phyloP scores from a whole-genome alignment of 371 early-diverging fungal genomes.

The Smittium mucronatum region DNA sequence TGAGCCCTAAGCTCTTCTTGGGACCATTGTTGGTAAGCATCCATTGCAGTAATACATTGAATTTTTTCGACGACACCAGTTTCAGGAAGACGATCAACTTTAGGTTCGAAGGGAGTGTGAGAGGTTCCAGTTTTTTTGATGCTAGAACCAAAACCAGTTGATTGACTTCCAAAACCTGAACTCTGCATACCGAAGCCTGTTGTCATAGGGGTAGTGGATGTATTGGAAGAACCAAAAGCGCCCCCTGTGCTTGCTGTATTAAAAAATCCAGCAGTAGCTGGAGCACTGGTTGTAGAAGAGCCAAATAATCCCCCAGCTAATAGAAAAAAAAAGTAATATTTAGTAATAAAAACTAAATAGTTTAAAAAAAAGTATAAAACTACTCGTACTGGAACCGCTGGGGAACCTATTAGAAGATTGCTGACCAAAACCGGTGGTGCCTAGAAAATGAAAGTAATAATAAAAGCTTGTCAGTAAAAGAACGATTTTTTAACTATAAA shows the following conservation, averaged over 20 bases:
- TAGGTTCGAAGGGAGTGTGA: constrained; percentile 52
- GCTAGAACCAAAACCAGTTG: constrained; percentile 10
- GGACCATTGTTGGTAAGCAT: constrained; percentile 68
- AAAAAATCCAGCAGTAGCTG: not conserved
- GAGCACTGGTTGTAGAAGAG: not conserved
- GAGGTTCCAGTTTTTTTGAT: constrained; percentile 48
- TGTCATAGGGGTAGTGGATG: too few relatives aligned
- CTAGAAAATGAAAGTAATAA: too few relatives aligned
- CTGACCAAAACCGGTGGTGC: constrained; percentile 8
- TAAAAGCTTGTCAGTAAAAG: too few relatives aligned
- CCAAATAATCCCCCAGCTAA: constrained; percentile 15
- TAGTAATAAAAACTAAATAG: not conserved
- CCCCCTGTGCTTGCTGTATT: constrained; percentile 6
- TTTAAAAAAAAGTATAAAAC: not conserved
- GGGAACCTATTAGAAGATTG: constrained; percentile 10
- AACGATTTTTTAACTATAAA: too few relatives aligned
- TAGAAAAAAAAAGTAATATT: not conserved
- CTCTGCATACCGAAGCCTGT: constrained; percentile 16
- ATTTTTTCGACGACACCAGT: constrained; percentile 47
- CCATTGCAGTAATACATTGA: constrained; percentile 80
- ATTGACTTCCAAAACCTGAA: constrained; percentile 14
- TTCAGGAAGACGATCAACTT: constrained; percentile 48
- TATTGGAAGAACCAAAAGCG: constrained; percentile 15
- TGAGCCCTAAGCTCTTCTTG: constrained; percentile 82
- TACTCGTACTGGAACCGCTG: constrained; percentile 8